A percentile compares a stretch with the other conserved stretches of the same genome.
Conservation (phyloP, 208 protist species). For the Tritrichomonas musculus region DNA sequence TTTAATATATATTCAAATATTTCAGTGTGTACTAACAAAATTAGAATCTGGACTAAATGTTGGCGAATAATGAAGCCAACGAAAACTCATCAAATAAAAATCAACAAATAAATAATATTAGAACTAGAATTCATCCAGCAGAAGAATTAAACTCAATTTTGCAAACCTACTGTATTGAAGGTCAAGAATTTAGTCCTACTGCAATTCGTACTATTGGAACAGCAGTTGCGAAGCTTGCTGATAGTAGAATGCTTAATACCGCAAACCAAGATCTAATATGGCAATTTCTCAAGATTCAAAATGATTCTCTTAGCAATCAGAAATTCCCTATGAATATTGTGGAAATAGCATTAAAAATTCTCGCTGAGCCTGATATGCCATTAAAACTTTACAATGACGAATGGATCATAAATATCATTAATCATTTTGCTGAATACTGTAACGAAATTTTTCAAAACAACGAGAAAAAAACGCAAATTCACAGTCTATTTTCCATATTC, state of each 20-base stretch:
- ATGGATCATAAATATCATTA: not conserved
- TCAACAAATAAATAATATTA: too few relatives aligned
- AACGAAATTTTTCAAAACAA: not conserved
- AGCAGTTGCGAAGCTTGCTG: too few relatives aligned
- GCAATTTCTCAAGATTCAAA: not conserved
- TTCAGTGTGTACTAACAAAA: too few relatives aligned
- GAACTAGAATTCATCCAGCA: too few relatives aligned
- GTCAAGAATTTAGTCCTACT: too few relatives aligned
- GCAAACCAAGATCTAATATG: not conserved
- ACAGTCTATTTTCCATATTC: not conserved
- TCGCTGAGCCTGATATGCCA: not conserved
- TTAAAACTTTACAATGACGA: not conserved
- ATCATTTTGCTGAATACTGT: not conserved
- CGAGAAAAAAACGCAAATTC: not conserved
- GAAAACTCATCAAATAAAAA: too few relatives aligned
- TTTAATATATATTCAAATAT: too few relatives aligned
- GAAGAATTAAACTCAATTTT: too few relatives aligned
- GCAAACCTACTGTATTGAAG: too few relatives aligned
- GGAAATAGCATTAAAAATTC: not conserved
- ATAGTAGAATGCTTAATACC: not conserved
- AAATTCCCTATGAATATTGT: not conserved
- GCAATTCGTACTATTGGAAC: too few relatives aligned
- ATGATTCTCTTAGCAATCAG: not conserved
- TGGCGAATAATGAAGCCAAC: too few relatives aligned
- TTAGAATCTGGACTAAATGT: too few relatives aligned